Evolutionary conservation across 164 flowering plant genomes (phyloP).

Genomic region (Sedum album): DNA sequence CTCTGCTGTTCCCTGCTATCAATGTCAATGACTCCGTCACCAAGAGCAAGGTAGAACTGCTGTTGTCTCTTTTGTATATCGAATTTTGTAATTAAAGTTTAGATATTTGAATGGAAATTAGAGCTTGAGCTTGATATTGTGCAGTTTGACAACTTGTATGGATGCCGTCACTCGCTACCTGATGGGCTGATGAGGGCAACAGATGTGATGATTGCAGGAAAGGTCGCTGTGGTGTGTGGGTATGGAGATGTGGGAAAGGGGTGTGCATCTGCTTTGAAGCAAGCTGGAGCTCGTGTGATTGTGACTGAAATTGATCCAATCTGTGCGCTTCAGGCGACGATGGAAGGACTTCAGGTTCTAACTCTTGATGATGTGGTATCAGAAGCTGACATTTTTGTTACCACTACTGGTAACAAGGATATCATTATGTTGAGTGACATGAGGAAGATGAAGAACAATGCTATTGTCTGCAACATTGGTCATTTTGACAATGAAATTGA

Average conservation of each 20-base stretch:
- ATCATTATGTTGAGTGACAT: slow-evolving; percentile 64
- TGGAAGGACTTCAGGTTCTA: slow-evolving; percentile 31
- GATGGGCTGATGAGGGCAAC: neutral
- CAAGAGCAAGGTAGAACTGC: slow-evolving; percentile 62
- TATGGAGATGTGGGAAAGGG: slow-evolving; percentile 39
- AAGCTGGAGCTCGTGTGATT: slow-evolving; percentile 13
- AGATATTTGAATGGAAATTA: neutral
- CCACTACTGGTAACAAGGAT: slow-evolving; percentile 83
- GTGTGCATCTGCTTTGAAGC: slow-evolving; percentile 61
- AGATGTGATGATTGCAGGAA: neutral
- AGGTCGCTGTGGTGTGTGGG: neutral
- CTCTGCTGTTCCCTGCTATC: slow-evolving; percentile 61
- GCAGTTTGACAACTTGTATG: slow-evolving; percentile 72
- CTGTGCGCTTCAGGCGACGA: slow-evolving; percentile 46
- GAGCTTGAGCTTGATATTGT: neutral
- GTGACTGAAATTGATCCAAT: slow-evolving; percentile 74
- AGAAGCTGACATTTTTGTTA: slow-evolving; percentile 19
- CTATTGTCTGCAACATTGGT: slow-evolving; percentile 76
- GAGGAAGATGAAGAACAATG: slow-evolving; percentile 81
- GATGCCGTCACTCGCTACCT: slow-evolving; percentile 47
- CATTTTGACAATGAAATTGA: slow-evolving; percentile 76
- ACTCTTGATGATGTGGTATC: slow-evolving; percentile 52
- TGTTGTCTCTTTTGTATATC: neutral
- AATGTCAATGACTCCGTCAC: slow-evolving; percentile 77
- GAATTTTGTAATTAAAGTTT: neutral